These are phyloP conservation scores for Hanseniaspora pseudoguilliermondii DNA, from an alignment of 805 yeast species.

Conservation along the genomic window DNA sequence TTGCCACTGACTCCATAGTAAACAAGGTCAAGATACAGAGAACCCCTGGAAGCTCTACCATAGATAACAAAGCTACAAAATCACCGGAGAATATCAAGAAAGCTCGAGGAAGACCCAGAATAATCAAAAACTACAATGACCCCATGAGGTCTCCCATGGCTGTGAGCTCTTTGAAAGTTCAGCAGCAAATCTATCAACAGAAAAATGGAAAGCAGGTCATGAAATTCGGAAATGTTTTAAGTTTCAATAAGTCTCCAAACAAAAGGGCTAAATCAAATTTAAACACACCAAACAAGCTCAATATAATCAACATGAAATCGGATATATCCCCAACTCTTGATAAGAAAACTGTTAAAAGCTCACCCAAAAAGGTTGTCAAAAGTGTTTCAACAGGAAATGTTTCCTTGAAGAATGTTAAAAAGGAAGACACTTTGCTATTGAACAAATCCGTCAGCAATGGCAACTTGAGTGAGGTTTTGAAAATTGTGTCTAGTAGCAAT, in stretches of 20 bases:
- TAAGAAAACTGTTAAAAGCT: neutral
- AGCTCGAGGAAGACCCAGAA: constrained; percentile 28
- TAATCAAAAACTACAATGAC: constrained; percentile 25
- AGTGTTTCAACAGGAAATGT: constrained; percentile 10
- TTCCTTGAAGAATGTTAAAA: neutral
- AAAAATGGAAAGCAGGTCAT: constrained; percentile 23
- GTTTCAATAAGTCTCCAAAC: neutral
- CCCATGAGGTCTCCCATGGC: constrained; percentile 30
- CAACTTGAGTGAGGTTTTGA: neutral
- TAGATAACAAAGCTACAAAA: neutral
- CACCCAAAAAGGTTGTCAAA: constrained; percentile 8
- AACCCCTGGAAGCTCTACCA: neutral
- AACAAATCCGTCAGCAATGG: constrained; percentile 3
- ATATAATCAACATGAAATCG: neutral
- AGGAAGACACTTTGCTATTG: neutral
- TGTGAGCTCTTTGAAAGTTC: constrained; percentile 25
- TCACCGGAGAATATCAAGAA: constrained; percentile 6
- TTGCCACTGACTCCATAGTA: constrained; percentile 6
- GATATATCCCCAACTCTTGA: constrained; percentile 7
- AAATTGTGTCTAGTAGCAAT: neutral
- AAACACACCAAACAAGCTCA: constrained; percentile 1
- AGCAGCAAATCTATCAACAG: constrained; percentile 21
- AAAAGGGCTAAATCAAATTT: neutral
- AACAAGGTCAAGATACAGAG: neutral
- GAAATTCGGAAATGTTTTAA: constrained; percentile 21